These are phyloP conservation scores for Leavenworthia alabamica DNA, from an alignment of 345 rosid genomes.

Conservation along the genomic window DNA sequence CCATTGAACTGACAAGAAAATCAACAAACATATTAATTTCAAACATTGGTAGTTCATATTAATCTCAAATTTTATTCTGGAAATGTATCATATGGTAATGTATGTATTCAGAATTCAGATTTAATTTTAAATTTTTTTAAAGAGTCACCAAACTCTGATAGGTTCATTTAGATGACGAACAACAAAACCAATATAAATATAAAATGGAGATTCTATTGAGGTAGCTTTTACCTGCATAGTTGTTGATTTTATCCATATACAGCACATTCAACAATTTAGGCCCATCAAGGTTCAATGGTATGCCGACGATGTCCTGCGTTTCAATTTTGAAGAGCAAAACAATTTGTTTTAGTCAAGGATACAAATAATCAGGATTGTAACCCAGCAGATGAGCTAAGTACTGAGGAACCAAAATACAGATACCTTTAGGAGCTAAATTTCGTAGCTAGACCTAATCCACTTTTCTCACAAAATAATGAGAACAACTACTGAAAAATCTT, in stretches of 20 bases:
- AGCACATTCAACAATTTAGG: slow-evolving; percentile 70
- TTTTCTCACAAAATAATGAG: not conserved
- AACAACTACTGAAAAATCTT: not conserved
- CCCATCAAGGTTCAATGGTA: slow-evolving; percentile 63
- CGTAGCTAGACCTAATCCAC: not conserved
- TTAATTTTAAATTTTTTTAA: not conserved
- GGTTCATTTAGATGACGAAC: slow-evolving; percentile 1
- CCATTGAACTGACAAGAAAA: slow-evolving; percentile 57
- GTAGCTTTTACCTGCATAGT: slow-evolving; percentile 58
- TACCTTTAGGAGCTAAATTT: slow-evolving; percentile 1
- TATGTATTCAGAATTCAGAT: not conserved
- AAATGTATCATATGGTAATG: not conserved
- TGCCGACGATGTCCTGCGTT: slow-evolving; percentile 71
- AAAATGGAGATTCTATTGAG: not conserved
- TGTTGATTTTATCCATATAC: slow-evolving; percentile 64
- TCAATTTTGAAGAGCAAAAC: slow-evolving; percentile 20
- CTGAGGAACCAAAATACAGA: slow-evolving; percentile 5
- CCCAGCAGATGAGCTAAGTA: no score
- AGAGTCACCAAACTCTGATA: not conserved
- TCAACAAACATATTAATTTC: not conserved
- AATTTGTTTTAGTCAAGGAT: not conserved
- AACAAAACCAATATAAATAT: no score
- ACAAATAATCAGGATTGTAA: not conserved
- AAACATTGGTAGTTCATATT: not conserved
- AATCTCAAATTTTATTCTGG: no score